phyloP scores from a whole-genome alignment of 495 filamentous ascomycete genomes.

The Hypoxylon fuscum region DNA sequence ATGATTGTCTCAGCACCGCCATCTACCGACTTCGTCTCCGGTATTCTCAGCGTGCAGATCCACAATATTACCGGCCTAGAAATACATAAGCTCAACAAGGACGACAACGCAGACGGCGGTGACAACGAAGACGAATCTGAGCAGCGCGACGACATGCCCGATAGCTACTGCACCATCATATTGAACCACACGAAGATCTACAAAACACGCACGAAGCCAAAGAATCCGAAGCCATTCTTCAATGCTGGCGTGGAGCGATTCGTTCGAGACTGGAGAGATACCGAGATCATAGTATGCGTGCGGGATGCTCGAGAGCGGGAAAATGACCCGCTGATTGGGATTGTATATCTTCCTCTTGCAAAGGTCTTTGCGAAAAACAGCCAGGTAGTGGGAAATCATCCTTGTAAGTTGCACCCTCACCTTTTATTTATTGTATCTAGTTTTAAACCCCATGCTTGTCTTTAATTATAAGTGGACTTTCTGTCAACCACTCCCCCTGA shows the following conservation, averaged over 20 bases:
- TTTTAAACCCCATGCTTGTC: not conserved
- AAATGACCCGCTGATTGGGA: slow-evolving; percentile 71
- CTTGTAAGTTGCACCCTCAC: slow-evolving; percentile 48
- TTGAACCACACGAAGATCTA: slow-evolving; percentile 76
- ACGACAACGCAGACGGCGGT: slow-evolving; percentile 48
- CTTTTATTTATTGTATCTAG: too few relatives aligned
- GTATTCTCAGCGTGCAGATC: slow-evolving; percentile 73
- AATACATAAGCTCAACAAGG: slow-evolving; percentile 60
- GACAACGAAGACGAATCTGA: slow-evolving; percentile 66
- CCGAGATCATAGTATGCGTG: slow-evolving; percentile 72
- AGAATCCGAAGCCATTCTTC: slow-evolving; percentile 80
- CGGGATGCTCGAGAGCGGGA: slow-evolving; percentile 71
- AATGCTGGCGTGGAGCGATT: slow-evolving; percentile 79
- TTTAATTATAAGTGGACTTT: too few relatives aligned
- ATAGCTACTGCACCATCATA: slow-evolving; percentile 74
- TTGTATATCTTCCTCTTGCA: slow-evolving; percentile 69
- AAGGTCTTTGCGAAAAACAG: slow-evolving; percentile 65
- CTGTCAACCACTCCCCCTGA: too few relatives aligned
- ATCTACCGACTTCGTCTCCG: slow-evolving; percentile 62
- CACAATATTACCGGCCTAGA: slow-evolving; percentile 78
- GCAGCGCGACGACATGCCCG: slow-evolving; percentile 67
- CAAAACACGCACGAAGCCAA: slow-evolving; percentile 76
- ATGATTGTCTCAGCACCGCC: slow-evolving; percentile 70
- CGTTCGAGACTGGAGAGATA: slow-evolving; percentile 70
- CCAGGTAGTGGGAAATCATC: slow-evolving; percentile 69